Percentiles rank a stretch among this genome's conserved stretches.
Evolutionary conservation across 2,329 filamentous ascomycete genomes (phyloP).

Genomic region (Penicillium decumbens): DNA sequence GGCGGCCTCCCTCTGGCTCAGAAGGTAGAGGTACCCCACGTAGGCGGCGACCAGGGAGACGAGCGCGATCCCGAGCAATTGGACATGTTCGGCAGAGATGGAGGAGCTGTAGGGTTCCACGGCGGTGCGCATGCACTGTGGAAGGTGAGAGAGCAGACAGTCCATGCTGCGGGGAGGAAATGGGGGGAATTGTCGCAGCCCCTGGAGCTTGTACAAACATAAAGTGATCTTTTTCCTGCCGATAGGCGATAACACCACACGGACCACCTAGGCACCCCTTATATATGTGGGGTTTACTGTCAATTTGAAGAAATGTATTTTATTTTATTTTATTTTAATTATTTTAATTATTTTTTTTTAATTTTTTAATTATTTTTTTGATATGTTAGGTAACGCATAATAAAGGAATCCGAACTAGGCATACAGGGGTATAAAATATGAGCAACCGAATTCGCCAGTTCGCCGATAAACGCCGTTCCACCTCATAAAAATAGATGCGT

Average conservation of each 20-base stretch:
- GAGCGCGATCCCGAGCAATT: constrained; percentile 24
- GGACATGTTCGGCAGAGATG: constrained; percentile 19
- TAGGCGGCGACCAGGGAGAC: constrained; percentile 31
- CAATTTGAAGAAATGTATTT: background rate
- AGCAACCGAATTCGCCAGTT: background rate
- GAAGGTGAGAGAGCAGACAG: constrained; percentile 20
- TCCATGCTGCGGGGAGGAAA: constrained; percentile 23
- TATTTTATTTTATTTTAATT: background rate
- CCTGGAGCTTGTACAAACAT: constrained; percentile 30
- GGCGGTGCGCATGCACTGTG: constrained; percentile 19
- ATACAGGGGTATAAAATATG: background rate
- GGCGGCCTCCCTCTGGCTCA: constrained; percentile 30
- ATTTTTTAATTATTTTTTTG: too few species aligned
- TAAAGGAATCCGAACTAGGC: background rate
- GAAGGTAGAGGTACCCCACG: constrained; percentile 31
- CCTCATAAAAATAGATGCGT: background rate
- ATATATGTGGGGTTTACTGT: background rate
- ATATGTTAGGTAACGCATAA: too few species aligned
- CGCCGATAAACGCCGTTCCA: background rate
- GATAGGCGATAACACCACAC: constrained; percentile 15
- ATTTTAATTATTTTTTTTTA: too few species aligned
- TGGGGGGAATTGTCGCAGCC: constrained; percentile 14
- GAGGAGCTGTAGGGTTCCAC: constrained; percentile 15
- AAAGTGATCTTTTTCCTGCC: constrained; percentile 15
- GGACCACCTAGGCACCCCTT: background rate